Conservation (phyloP, 83 land plant genomes). For the Diphasiastrum complanatum region DNA sequence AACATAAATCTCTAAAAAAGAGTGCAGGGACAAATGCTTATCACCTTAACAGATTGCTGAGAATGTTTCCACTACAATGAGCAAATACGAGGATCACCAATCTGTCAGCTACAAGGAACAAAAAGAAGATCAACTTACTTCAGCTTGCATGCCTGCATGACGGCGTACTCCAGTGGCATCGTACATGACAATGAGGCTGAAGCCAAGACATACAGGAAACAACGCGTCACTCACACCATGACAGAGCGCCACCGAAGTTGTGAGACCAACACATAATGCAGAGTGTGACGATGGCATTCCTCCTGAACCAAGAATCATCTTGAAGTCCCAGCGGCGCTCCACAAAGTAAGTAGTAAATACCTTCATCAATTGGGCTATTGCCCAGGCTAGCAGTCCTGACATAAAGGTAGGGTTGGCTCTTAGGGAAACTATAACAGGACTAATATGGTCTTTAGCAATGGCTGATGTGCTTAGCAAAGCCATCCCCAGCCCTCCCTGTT, state of each 20-base stretch:
- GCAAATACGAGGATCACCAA: no score
- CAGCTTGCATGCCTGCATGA: constrained; percentile 94
- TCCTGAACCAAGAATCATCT: constrained; percentile 70
- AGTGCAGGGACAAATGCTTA: no score
- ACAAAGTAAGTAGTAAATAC: constrained; percentile 62
- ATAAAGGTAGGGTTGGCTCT: constrained; percentile 84
- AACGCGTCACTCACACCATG: constrained; percentile 77
- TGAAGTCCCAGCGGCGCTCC: constrained; percentile 69
- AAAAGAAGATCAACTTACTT: constrained; percentile 35
- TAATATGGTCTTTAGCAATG: constrained; percentile 50
- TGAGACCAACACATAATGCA: constrained; percentile 75
- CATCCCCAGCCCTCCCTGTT: constrained; percentile 47
- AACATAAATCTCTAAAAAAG: no score
- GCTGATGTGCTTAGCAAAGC: constrained; percentile 63
- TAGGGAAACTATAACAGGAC: constrained; percentile 58
- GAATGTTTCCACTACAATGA: no score
- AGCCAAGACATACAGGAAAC: constrained; percentile 89
- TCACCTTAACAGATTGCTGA: no score
- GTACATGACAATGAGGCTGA: constrained; percentile 91
- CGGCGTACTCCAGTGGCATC: constrained; percentile 88
- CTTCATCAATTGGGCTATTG: constrained; percentile 65
- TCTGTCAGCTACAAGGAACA: no score
- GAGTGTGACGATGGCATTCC: constrained; percentile 99
- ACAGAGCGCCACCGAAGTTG: constrained; percentile 81
- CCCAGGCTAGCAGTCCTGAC: constrained; percentile 84